Percentiles rank a stretch among this genome's conserved stretches.
Conservation (phyloP, 169 alveolate genomes). For the Miamiensis avidus region DNA sequence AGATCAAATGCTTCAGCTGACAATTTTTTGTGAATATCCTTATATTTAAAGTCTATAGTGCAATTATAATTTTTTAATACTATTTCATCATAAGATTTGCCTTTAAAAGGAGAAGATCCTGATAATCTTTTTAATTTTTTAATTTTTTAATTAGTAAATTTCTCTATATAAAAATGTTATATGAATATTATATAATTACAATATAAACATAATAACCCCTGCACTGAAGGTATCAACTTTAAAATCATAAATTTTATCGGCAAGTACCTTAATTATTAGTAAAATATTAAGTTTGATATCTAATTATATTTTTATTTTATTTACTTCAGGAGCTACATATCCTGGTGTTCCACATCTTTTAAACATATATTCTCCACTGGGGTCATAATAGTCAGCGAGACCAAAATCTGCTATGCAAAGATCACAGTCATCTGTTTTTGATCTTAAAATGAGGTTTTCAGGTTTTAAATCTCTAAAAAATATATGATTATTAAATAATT, state of each 20-base stretch:
- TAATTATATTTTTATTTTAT: too few relatives aligned
- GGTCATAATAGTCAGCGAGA: conserved; percentile 64
- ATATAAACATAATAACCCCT: conserved; percentile 65
- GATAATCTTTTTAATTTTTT: conserved; percentile 27
- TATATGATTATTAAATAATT: too few relatives aligned
- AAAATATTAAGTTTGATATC: not conserved
- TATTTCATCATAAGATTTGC: conserved; percentile 62
- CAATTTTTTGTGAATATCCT: conserved; percentile 13
- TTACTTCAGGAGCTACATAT: conserved; percentile 69
- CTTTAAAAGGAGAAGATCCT: conserved; percentile 70
- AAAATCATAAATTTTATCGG: conserved; percentile 63
- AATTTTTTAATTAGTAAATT: not conserved
- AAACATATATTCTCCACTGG: conserved; percentile 48
- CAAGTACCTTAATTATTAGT: conserved; percentile 25
- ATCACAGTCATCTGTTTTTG: conserved; percentile 63
- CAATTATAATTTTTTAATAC: conserved; percentile 61
- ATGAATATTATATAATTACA: conserved; percentile 4
- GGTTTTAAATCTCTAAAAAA: conserved; percentile 70
- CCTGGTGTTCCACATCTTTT: conserved; percentile 80
- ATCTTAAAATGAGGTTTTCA: conserved; percentile 63
- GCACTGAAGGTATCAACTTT: conserved; percentile 71
- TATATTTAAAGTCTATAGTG: conserved; percentile 41
- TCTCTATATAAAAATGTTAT: too few relatives aligned
- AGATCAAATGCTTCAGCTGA: conserved; percentile 20
- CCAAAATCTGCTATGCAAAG: conserved; percentile 82